These are phyloP conservation scores for Jaltomata sinuosa DNA, from an alignment of 257 asterid species.

Conservation along the genomic window DNA sequence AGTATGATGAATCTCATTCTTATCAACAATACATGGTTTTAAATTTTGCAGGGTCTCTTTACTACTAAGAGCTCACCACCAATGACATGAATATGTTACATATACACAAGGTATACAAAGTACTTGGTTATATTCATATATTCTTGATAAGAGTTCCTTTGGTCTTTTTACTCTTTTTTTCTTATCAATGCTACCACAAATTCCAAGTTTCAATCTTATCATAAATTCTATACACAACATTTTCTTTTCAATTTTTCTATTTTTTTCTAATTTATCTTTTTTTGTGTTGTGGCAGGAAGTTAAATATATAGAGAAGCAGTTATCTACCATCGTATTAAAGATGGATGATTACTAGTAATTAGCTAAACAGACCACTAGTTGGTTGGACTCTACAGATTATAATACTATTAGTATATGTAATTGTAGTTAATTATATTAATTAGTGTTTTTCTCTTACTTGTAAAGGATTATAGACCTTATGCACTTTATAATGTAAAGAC, in stretches of 20 bases:
- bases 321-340: background rate
- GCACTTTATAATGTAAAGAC: background rate
- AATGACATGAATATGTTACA: constrained; percentile 11
- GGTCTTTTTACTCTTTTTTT: background rate
- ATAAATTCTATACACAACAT: background rate
- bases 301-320: background rate
- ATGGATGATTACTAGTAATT: constrained; percentile 8
- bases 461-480: background rate
- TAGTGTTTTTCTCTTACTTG: background rate
- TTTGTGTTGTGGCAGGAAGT: constrained; percentile 7
- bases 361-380: constrained; percentile 3
- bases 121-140: background rate
- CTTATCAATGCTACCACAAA: background rate
- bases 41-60: constrained; percentile 50
- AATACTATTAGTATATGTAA: background rate
- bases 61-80: constrained; percentile 36
- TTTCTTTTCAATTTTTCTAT: background rate
- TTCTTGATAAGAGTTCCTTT: background rate
- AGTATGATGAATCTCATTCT: background rate
- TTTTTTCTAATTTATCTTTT: background rate
- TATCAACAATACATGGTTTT: background rate
- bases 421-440: background rate
- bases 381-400: background rate
- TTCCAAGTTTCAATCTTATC: background rate
- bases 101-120: constrained; percentile 21